Evolutionary conservation across 2,329 filamentous ascomycete genomes (phyloP).

Genomic region (Talaromyces sp.): DNA sequence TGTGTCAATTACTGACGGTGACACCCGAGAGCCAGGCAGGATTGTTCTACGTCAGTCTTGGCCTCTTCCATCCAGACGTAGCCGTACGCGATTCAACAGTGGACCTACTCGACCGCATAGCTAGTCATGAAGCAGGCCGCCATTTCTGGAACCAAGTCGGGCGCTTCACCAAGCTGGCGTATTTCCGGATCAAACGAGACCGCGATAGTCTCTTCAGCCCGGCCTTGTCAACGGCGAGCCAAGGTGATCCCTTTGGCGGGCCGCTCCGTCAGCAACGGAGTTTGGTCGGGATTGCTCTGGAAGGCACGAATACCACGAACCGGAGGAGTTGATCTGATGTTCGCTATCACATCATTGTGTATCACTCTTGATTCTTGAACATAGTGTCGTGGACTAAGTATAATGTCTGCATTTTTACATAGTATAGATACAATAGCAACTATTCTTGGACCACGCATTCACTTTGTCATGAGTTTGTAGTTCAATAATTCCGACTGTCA

Average conservation of each 20-base stretch:
- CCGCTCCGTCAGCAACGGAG: conserved; percentile 34
- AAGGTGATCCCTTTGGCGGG: conserved; percentile 19
- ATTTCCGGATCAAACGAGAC: conserved; percentile 70
- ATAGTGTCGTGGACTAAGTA: not conserved
- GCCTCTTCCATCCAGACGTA: conserved; percentile 82
- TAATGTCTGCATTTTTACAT: not conserved
- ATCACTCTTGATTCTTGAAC: not conserved
- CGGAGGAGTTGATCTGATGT: conserved; percentile 6
- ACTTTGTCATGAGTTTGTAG: not conserved
- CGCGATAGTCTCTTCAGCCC: conserved; percentile 35
- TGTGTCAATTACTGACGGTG: conserved; percentile 76
- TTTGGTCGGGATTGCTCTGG: conserved; percentile 36
- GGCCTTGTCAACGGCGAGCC: conserved; percentile 12
- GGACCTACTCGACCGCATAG: conserved; percentile 75
- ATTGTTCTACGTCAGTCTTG: conserved; percentile 85
- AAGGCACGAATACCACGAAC: conserved; percentile 20
- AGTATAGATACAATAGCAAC: not conserved
- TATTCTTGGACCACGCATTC: not conserved
- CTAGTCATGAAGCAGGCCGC: conserved; percentile 81
- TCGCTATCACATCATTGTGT: not conserved
- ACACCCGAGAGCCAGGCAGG: conserved; percentile 82
- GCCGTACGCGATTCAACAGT: conserved; percentile 75
- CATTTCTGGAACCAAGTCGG: conserved; percentile 90
- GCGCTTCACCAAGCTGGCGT: conserved; percentile 83
- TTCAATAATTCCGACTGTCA: not conserved